Conservation (phyloP, 306 rosid species). For the Pyrus communis region DNA sequence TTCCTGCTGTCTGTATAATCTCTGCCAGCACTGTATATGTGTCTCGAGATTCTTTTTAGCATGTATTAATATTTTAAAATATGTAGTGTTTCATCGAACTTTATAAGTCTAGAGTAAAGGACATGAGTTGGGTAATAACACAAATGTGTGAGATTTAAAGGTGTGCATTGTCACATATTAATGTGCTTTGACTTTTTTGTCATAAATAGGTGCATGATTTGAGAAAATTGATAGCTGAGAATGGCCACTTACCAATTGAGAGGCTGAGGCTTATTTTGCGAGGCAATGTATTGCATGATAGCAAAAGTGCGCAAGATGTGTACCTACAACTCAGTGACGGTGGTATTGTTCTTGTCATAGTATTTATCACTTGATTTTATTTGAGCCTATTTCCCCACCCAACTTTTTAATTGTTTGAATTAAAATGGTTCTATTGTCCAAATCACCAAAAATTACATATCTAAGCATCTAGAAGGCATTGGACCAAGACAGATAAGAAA, state of each 20-base stretch:
- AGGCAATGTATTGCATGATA: slow-evolving; percentile 66
- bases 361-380: neutral
- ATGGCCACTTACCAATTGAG: slow-evolving; percentile 44
- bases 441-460: too few relatives aligned
- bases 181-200: slow-evolving; percentile 17
- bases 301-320: slow-evolving; percentile 47
- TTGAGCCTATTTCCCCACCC: neutral
- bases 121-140: neutral
- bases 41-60: neutral
- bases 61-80: neutral
- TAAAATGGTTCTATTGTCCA: too few relatives aligned
- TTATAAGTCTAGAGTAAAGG: neutral
- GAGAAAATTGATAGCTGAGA: slow-evolving; percentile 56
- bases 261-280: slow-evolving; percentile 67
- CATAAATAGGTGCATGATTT: slow-evolving; percentile 58
- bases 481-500: too few relatives aligned
- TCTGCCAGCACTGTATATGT: neutral
- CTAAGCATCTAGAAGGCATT: too few relatives aligned
- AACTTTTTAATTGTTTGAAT: too few relatives aligned
- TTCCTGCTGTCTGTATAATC: too few relatives aligned
- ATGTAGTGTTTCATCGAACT: neutral
- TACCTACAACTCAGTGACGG: slow-evolving; percentile 52
- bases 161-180: neutral
- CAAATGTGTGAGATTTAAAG: neutral
- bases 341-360: slow-evolving; percentile 34